Evolutionary conservation across 2,329 filamentous ascomycete genomes (phyloP).

Genomic region (Periconia sp.): DNA sequence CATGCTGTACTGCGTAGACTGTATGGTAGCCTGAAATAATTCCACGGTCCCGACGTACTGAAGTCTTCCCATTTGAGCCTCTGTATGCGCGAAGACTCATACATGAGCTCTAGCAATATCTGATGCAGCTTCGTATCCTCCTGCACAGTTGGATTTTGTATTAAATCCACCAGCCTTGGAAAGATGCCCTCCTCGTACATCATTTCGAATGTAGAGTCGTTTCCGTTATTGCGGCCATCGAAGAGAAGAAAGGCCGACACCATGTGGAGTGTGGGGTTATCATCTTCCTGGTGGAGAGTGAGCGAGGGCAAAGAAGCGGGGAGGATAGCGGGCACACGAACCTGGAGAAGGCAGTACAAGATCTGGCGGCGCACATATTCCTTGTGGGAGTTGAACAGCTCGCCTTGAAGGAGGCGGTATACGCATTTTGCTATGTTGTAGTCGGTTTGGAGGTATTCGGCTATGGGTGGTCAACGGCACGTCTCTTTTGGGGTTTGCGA

Average conservation of each 20-base stretch:
- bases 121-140: conserved; percentile 74
- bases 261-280: conserved; percentile 74
- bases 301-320: conserved; percentile 8
- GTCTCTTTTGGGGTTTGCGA: background rate
- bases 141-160: conserved; percentile 64
- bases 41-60: conserved; percentile 51
- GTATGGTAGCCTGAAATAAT: background rate
- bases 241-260: conserved; percentile 83
- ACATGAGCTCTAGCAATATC: conserved; percentile 82
- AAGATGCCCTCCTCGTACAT: conserved; percentile 90
- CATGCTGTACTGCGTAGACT: background rate
- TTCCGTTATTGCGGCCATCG: conserved; percentile 77
- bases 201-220: conserved; percentile 75
- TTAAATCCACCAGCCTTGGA: conserved; percentile 77
- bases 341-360: conserved; percentile 80
- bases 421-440: conserved; percentile 80
- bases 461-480: conserved; percentile 43
- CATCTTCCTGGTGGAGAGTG: conserved; percentile 70
- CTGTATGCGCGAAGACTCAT: conserved; percentile 95
- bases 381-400: conserved; percentile 71
- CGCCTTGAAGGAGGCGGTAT: conserved; percentile 74
- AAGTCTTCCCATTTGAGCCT: conserved; percentile 76
- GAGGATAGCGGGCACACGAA: conserved; percentile 30
- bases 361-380: conserved; percentile 93
- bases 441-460: conserved; percentile 72